These are phyloP conservation scores for Wickerhamiella spandovensis DNA, from an alignment of 805 yeast species.

Conservation along the genomic window DNA sequence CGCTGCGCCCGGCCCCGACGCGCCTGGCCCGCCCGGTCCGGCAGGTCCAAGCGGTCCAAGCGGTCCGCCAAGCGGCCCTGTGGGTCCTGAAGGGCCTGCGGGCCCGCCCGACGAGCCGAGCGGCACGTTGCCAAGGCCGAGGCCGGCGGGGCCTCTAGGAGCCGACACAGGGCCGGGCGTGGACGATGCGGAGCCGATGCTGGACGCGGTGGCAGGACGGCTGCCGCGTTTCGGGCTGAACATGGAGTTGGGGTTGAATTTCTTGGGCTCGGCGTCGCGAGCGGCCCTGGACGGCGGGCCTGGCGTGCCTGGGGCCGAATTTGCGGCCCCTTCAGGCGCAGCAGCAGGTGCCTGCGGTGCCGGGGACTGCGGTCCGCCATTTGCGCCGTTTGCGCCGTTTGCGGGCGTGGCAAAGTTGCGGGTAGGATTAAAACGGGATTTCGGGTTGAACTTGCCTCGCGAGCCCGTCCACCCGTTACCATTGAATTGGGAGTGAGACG, in stretches of 20 bases:
- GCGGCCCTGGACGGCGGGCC: not conserved
- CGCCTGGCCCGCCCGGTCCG: not conserved
- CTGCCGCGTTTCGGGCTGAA: slow-evolving; percentile 2
- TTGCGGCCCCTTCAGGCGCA: not conserved
- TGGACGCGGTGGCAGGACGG: not conserved
- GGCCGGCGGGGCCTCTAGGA: not conserved
- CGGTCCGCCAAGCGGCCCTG: not conserved
- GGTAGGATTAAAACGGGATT: not conserved
- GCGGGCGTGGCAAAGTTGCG: not conserved
- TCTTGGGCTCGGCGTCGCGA: slow-evolving; percentile 1
- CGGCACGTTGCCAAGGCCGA: no score
- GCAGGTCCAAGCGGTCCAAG: no score
- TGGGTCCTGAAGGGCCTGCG: not conserved
- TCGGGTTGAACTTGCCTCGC: not conserved
- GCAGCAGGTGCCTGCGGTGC: not conserved
- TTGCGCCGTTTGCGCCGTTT: not conserved
- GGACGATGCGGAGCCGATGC: no score
- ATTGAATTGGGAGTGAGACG: not conserved
- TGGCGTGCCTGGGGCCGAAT: not conserved
- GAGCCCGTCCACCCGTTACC: not conserved
- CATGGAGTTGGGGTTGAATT: slow-evolving; percentile 3
- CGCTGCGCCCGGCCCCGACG: not conserved
- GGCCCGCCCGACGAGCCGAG: no score
- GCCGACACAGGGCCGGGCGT: not conserved
- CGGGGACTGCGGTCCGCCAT: not conserved